phyloP scores from a whole-genome alignment of 2,329 filamentous ascomycete genomes.

The Capronia americana region DNA sequence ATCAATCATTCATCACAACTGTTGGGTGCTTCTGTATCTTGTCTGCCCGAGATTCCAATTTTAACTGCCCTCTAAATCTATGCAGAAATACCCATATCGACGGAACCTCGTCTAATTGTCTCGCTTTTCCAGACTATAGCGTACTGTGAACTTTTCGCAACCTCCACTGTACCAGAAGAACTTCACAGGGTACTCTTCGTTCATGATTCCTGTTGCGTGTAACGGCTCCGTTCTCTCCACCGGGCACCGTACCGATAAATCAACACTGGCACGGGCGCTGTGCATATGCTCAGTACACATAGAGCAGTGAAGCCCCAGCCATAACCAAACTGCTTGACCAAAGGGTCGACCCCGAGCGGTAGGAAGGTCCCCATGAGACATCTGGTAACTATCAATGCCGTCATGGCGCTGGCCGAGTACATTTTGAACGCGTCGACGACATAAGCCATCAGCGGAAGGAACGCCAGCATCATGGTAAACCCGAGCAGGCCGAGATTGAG shows the following conservation, averaged over 20 bases:
- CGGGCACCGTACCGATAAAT: conserved; percentile 33
- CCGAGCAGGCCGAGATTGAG: conserved; percentile 32
- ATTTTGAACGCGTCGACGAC: conserved; percentile 41
- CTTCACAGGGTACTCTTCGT: background rate
- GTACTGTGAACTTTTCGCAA: background rate
- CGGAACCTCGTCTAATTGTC: background rate
- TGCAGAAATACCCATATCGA: background rate
- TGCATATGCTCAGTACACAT: conserved; percentile 26
- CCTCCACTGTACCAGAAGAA: background rate
- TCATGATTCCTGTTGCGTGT: conserved; percentile 33
- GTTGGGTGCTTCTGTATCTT: no score
- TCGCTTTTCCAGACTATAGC: background rate
- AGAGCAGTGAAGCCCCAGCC: conserved; percentile 39
- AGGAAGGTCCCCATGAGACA: conserved; percentile 41
- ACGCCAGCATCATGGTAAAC: conserved; percentile 29
- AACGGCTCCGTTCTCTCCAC: conserved; percentile 34
- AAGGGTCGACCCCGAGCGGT: conserved; percentile 35
- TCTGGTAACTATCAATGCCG: conserved; percentile 38
- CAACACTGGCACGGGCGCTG: conserved; percentile 37
- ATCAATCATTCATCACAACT: no score
- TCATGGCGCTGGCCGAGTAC: conserved; percentile 52
- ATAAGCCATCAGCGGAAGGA: conserved; percentile 38
- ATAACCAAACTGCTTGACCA: conserved; percentile 38
- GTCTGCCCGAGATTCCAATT: background rate
- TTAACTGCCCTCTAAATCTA: background rate